Conservation (phyloP, 139 green algal species). For the Ostreobium quekettii region DNA sequence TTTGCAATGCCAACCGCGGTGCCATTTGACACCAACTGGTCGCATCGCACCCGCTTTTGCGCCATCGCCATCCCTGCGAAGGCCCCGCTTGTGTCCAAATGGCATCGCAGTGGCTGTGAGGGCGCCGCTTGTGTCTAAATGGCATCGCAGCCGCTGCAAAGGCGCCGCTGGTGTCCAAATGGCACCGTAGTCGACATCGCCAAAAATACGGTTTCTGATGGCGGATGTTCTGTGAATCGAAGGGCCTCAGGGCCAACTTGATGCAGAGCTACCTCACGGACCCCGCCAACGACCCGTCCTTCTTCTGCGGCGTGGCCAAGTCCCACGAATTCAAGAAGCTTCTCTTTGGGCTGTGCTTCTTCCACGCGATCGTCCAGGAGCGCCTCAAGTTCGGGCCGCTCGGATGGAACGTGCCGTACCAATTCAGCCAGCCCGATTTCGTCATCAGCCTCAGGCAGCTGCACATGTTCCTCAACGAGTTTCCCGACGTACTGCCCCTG, state of each 20-base stretch:
- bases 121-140: no score
- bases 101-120: no score
- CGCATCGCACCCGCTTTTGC: no score
- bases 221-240: no score
- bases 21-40: no score
- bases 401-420: constrained; percentile 75
- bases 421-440: constrained; percentile 60
- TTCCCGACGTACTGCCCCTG: constrained; percentile 34
- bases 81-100: no score
- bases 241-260: constrained; percentile 62
- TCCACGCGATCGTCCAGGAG: constrained; percentile 59
- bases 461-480: constrained; percentile 68
- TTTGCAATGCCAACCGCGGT: no score
- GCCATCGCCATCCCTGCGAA: no score
- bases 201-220: no score
- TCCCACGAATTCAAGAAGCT: constrained; percentile 37
- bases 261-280: constrained; percentile 47
- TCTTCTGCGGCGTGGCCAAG: constrained; percentile 37
- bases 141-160: no score
- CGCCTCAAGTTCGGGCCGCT: constrained; percentile 68
- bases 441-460: constrained; percentile 60
- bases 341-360: constrained; percentile 51
- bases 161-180: no score
- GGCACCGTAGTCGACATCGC: no score
- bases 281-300: constrained; percentile 39